A percentile compares a stretch with the other conserved stretches of the same genome.
Evolutionary conservation across 371 early-diverging fungal species (phyloP).

Genomic region (Apophysomyces trapeziformis): DNA sequence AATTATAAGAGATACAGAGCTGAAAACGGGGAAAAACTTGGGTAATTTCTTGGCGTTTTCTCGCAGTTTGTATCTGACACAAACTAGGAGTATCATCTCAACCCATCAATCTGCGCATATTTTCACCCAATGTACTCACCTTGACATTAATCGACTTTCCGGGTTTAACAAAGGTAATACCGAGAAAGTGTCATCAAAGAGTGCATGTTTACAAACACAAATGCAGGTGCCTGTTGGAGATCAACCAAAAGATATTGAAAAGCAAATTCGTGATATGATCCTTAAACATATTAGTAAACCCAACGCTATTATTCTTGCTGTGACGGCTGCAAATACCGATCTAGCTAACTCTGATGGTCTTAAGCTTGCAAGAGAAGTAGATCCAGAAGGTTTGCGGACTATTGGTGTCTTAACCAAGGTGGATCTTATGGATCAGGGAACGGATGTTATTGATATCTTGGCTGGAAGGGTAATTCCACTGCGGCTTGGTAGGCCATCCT

Average conservation of each 20-base stretch:
- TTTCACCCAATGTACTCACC: constrained; percentile 96
- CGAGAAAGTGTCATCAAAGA: constrained; percentile 1
- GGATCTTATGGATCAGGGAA: constrained; percentile 99
- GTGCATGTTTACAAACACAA: background rate
- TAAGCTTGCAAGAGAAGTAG: constrained; percentile 95
- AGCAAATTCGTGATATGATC: constrained; percentile 96
- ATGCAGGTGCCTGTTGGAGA: constrained; percentile 92
- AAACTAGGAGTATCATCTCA: constrained; percentile 81
- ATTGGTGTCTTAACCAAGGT: constrained; percentile 99
- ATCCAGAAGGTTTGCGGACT: constrained; percentile 97
- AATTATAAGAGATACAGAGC: constrained; percentile 91
- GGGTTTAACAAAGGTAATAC: constrained; percentile 88
- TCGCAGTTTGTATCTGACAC: background rate
- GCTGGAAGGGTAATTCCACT: constrained; percentile 97
- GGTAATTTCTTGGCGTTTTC: constrained; percentile 44
- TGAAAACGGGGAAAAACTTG: constrained; percentile 89
- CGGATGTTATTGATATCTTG: constrained; percentile 98
- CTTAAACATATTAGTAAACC: constrained; percentile 93
- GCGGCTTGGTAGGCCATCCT: constrained; percentile 72
- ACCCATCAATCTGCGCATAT: constrained; percentile 96
- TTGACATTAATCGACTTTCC: constrained; percentile 99
- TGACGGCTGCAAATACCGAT: constrained; percentile 98
- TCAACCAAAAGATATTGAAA: constrained; percentile 99
- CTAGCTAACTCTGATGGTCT: constrained; percentile 99
- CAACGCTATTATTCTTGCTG: constrained; percentile 97